Base-by-base conservation (phyloP, 73 alveolate genomes). In the Paramecium primaurelia region DNA sequence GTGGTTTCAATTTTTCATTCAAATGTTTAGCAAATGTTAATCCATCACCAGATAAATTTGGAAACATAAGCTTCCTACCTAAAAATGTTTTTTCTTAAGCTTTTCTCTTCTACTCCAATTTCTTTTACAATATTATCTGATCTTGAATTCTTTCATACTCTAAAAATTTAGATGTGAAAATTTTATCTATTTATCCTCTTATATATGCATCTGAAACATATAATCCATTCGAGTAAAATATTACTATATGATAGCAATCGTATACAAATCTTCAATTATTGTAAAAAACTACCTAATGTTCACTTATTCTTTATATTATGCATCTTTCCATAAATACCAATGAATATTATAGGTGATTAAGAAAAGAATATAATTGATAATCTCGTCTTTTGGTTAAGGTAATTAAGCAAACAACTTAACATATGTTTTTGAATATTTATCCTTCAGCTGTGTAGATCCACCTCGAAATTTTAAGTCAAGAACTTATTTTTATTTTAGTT, bases 311-410 rank as follows among this genome's bases (percentile, higher is more conserved):
- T 89, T 77, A 32, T 89, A 89, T 36, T 59, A 44, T 14, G 49
- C 77, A 25, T 69, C 73, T 22, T 80, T 80, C 91, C 91, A 80
- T 45, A 80, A 20, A 47, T 36, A 32, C 91, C 91, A 89, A 45
- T 89, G 94, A 28, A 71, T 89, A 45, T 71, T 89, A 12, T 89
- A 89, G 32, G 92, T 83, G 12, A 89, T 71, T 32, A 77, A 32
- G 54, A 89, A 89, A 18, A 89, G 71, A 6, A 89, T 89, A 28
- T 45, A 89, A 47, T 89, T 89, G 30, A 89, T 83, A 1, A 89
- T 89, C 58, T 89, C 94, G 73, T 89, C 94, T 47, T 89, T 89
- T 45, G 94, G 94, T 26, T 40, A 73, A 44, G 94, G 94, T 1
- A 89, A 32, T 30, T 38, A 42, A 49, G 92, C 75, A n/a, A 89